Base-by-base conservation (phyloP, 2,329 filamentous ascomycete species). In the Tolypocladium pustulatum region DNA sequence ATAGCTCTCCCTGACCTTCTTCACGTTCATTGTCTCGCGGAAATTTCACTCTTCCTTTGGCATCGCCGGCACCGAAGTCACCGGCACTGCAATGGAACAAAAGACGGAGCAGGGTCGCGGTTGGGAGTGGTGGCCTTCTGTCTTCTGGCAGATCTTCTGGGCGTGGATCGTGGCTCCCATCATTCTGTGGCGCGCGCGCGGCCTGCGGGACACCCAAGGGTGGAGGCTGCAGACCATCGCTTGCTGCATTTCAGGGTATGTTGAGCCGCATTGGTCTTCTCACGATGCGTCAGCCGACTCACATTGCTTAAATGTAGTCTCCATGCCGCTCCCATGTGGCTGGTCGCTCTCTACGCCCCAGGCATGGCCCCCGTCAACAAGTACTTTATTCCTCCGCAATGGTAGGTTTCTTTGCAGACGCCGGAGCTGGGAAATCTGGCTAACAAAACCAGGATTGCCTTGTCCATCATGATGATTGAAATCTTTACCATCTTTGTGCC, bases 81-180 rank as follows among this genome's bases (percentile, higher is more conserved):
- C 71, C 20, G 82, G 82, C 41, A 83, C 80, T 1, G 73, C 77
- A 17, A 78, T 78, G 61, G 78, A 83, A 49, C 71, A 76, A 54
- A 75, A 76, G 58, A 72, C 75, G 27, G 69, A 72, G 41, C 77
- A 78, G 63, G 69, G 72, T 56, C 71, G 74, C 22, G 86, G 87
- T 10, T 86, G 81, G 78, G 87, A 90, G 73, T 90, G 87, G 86
- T 81, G 83, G 74, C 83, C 83, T 0, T 85, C 82, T 0, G 78
- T 85, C 52, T 75, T 85, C 57, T 87, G 84, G 84, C 84, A 87
- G 63, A 76, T 85, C 56, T 71, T 84, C 59, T 87, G 83, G 84
- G 78, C 82, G 17, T 86, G 81, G 78, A 67, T 84, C 52, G 78
- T 83, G 60, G 83, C 84, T 3, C 83, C 85, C 25, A 75, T 80